Evolutionary conservation across 2,329 filamentous ascomycete genomes (phyloP), one percentile per base, ranked within the genome.

Genomic region (Achaetomium macrosporum): DNA sequence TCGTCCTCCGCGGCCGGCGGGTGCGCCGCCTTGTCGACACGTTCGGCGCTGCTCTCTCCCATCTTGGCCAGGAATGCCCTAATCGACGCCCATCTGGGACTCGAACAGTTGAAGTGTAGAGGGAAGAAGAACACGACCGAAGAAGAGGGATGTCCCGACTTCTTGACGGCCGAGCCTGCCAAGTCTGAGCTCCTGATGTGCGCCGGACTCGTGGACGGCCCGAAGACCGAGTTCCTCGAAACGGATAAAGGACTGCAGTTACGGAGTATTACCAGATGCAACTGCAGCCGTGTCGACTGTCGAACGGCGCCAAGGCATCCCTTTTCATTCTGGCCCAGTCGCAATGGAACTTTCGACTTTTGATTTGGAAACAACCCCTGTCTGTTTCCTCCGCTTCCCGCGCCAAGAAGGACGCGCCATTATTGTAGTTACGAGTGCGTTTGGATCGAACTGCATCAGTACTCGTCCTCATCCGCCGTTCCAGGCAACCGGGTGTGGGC

Each of bases 1-100:
- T 36, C 41, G 16, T 57, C 43, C 29, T 42, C 46, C 11, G 29
- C 36, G 16, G 40, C 39, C 17, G 40, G 49, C 20, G 45, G 25
- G 5, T 29, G 19, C 15, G 40, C 44, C 42, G 40, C 5, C 39
- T 56, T 51, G 9, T 39, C 46, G 19, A 29, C 17, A 17, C 20
- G 31, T 17, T 50, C 54, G 16, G 25, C n/a, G 33, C 29, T 56
- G 43, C 17, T 47, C 3, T 47, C 47, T 12, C 50, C 54, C 54
- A 56, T 56, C 11, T 30, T 39, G 42, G n/a, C 35, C 25, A 25
- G 13, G 16, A 30, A 17, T 12, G 20, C 13, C 17, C 9, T 31
- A 42, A n/a, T 6, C 8, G 17, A 16, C 9, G 29, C 33, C 39
- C 47, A 47, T 50, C 13, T 12, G 45, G 16, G 31, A 16, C 3